A percentile compares a stretch with the other conserved stretches of the same genome.
Evolutionary conservation across 495 filamentous ascomycete species (phyloP).

Genomic region (Trichoderma orchidacearum): DNA sequence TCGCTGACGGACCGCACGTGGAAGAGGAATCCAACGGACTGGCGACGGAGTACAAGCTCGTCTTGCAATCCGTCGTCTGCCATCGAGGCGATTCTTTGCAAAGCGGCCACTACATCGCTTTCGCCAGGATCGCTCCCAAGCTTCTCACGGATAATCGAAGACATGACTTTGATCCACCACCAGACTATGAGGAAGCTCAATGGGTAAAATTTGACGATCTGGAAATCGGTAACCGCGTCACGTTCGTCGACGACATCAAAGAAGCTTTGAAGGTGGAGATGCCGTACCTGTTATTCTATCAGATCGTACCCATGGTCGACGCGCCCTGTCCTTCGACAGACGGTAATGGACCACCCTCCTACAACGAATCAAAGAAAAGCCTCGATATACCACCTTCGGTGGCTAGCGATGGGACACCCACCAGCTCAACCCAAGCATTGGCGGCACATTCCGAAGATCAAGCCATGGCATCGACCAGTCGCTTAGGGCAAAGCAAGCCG

Average conservation of each 20-base stretch:
- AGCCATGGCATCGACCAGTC: not conserved
- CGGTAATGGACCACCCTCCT: slow-evolving; percentile 38
- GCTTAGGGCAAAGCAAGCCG: not conserved
- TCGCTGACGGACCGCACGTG: slow-evolving; percentile 50
- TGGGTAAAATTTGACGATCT: slow-evolving; percentile 94
- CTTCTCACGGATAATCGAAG: slow-evolving; percentile 38
- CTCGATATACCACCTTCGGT: not conserved
- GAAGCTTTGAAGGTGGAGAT: slow-evolving; percentile 65
- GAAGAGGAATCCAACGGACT: slow-evolving; percentile 51
- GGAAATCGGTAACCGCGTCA: slow-evolving; percentile 44
- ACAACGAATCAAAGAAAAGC: slow-evolving; percentile 25
- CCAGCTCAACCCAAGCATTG: not conserved
- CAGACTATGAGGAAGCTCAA: slow-evolving; percentile 43
- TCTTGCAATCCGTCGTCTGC: slow-evolving; percentile 78
- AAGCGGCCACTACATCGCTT: slow-evolving; percentile 81
- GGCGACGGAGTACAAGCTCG: slow-evolving; percentile 60
- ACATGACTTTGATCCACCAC: slow-evolving; percentile 33
- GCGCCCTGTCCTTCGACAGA: slow-evolving; percentile 41
- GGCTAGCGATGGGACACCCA: not conserved
- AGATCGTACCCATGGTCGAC: slow-evolving; percentile 74
- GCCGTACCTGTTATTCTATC: slow-evolving; percentile 91
- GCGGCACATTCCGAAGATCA: not conserved
- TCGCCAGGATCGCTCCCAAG: slow-evolving; percentile 56
- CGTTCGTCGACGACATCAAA: slow-evolving; percentile 62
- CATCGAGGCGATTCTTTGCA: slow-evolving; percentile 82